Percentiles rank a stretch among this genome's conserved stretches.
phyloP scores from a whole-genome alignment of 192 early-diverging fungal species.

The Podila epicladia region DNA sequence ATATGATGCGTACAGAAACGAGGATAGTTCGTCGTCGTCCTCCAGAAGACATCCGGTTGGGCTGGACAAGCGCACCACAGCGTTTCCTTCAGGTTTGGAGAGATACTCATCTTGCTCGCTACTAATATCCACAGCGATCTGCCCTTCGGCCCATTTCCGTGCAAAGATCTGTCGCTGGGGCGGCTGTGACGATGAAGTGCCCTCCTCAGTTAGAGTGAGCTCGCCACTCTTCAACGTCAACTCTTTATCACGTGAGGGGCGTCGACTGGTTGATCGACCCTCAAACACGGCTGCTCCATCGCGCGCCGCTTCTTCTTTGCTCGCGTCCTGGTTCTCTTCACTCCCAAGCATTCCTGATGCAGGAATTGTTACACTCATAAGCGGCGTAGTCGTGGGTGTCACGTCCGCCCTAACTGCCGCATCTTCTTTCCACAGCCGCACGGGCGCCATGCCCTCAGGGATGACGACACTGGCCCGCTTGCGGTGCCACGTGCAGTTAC shows the following conservation, averaged over 20 bases:
- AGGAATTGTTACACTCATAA: too few species aligned
- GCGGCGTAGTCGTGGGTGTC: too few species aligned
- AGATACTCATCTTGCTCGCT: slow-evolving; percentile 2
- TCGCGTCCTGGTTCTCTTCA: background rate
- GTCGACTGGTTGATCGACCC: background rate
- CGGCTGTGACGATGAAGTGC: background rate
- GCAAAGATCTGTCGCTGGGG: background rate
- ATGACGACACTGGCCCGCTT: slow-evolving; percentile 12
- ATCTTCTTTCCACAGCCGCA: slow-evolving; percentile 20
- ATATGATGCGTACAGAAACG: too few species aligned
- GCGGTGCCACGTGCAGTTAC: background rate
- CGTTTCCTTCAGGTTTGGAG: slow-evolving; percentile 1
- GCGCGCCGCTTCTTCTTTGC: background rate
- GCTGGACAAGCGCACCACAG: slow-evolving; percentile 19
- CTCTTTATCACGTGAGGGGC: background rate
- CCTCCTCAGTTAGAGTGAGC: background rate
- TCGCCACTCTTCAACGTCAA: background rate
- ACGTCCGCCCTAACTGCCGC: background rate
- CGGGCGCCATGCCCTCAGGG: slow-evolving; percentile 4
- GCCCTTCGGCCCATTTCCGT: slow-evolving; percentile 13
- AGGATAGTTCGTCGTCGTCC: background rate
- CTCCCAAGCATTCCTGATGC: background rate
- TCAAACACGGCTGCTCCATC: slow-evolving; percentile 49
- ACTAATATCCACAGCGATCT: background rate
- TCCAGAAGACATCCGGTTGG: slow-evolving; percentile 31